A percentile compares a stretch with the other conserved stretches of the same genome.
Evolutionary conservation across 345 rosid genomes (phyloP).

Genomic region (Streptanthus diversifolius): DNA sequence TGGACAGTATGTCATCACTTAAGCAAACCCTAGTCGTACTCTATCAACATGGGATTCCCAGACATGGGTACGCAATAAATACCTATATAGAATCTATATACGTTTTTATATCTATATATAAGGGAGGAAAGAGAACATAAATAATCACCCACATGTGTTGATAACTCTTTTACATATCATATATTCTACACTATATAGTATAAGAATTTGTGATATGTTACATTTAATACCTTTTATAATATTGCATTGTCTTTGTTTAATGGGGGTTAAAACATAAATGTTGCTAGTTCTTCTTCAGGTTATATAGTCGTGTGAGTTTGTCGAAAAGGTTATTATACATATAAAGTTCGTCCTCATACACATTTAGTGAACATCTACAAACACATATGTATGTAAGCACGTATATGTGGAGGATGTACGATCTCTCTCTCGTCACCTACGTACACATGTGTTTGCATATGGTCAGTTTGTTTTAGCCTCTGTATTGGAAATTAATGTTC

Average conservation of each 20-base stretch:
- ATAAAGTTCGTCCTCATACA: conserved; percentile 1
- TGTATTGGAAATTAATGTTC: conserved; percentile 26
- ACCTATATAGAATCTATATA: conserved; percentile 36
- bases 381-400: conserved; percentile 6
- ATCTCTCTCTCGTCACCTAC: conserved; percentile 24
- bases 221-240: neutral
- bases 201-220: conserved; percentile 13
- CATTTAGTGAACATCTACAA: conserved; percentile 17
- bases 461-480: conserved; percentile 35
- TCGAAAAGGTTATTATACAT: neutral
- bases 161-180: conserved; percentile 9
- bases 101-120: conserved; percentile 14
- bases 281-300: conserved; percentile 42
- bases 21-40: conserved; percentile 54
- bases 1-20: conserved; percentile 38
- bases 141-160: conserved; percentile 22
- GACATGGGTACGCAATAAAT: conserved; percentile 33
- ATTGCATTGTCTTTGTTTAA: conserved; percentile 5
- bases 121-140: conserved; percentile 24
- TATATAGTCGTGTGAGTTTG: conserved; percentile 23
- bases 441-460: conserved; percentile 32
- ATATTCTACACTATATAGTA: neutral
- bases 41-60: conserved; percentile 52
- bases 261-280: conserved; percentile 45
- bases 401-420: conserved; percentile 16